phyloP scores from a whole-genome alignment of 305 asterid species.

The Fraxinus nigra region DNA sequence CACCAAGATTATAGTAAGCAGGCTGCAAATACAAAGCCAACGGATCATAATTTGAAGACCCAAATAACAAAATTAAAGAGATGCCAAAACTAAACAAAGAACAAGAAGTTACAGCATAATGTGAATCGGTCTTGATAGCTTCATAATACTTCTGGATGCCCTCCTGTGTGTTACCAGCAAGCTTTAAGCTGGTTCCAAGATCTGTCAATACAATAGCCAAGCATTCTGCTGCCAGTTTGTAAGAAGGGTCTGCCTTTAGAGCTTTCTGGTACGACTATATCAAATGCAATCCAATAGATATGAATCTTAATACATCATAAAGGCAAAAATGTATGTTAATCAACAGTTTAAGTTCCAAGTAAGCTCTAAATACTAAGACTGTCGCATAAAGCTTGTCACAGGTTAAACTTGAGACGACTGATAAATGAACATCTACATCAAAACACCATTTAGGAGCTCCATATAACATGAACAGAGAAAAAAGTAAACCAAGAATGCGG shows the following conservation, averaged over 20 bases:
- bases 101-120: conserved; percentile 75
- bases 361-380: conserved; percentile 10
- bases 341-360: conserved; percentile 13
- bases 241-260: conserved; percentile 70
- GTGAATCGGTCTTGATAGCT: conserved; percentile 87
- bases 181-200: conserved; percentile 95
- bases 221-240: conserved; percentile 94
- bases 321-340: conserved; percentile 8
- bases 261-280: conserved; percentile 95
- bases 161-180: conserved; percentile 94
- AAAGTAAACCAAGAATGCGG: neutral
- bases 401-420: neutral
- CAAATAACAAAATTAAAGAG: neutral
- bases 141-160: conserved; percentile 95
- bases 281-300: conserved; percentile 19
- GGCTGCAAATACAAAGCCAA: conserved; percentile 63
- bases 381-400: conserved; percentile 1
- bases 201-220: conserved; percentile 92
- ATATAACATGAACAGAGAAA: neutral
- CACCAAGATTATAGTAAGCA: conserved; percentile 98
- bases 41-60: conserved; percentile 33
- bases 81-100: conserved; percentile 11
- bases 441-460: conserved; percentile 17
- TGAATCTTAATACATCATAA: conserved; percentile 10
- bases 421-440: conserved; percentile 14